A percentile compares a stretch with the other conserved stretches of the same genome.
phyloP scores from a whole-genome alignment of 169 alveolate genomes.

The Eimeria necatrix region DNA sequence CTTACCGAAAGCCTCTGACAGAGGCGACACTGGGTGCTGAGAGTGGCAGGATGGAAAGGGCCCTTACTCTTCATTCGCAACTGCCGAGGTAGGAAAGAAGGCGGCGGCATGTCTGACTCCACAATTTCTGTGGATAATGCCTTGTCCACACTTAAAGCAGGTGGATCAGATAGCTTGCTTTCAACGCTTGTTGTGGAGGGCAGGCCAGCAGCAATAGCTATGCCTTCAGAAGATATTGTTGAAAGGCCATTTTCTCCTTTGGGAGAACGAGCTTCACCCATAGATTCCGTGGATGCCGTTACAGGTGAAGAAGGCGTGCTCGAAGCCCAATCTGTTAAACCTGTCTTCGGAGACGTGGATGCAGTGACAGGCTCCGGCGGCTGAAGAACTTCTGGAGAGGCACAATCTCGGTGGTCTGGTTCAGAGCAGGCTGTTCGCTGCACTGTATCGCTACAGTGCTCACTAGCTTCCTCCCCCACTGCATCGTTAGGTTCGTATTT shows the following conservation, averaged over 20 bases:
- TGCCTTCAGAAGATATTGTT: not conserved
- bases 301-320: not conserved
- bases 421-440: not conserved
- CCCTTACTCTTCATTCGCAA: conserved; percentile 44
- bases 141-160: not conserved
- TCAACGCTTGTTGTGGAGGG: not conserved
- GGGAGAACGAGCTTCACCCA: not conserved
- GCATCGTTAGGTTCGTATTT: not conserved
- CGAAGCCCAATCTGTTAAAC: not conserved
- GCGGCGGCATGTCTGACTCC: conserved; percentile 75
- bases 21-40: not conserved
- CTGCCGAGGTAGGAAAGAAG: conserved; percentile 67
- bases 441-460: not conserved
- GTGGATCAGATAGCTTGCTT: not conserved
- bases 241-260: not conserved
- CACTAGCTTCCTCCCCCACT: not conserved
- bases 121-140: not conserved
- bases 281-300: not conserved
- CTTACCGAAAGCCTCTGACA: not conserved
- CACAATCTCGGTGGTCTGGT: conserved; percentile 14
- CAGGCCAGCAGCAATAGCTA: conserved; percentile 35
- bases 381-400: not conserved
- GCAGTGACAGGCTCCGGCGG: not conserved
- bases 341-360: not conserved
- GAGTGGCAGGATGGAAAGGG: not conserved